Percentiles rank a stretch among this genome's conserved stretches.
These are phyloP conservation scores for Aspergillus asperescens DNA, from an alignment of 495 filamentous ascomycete genomes.

Conservation along the genomic window DNA sequence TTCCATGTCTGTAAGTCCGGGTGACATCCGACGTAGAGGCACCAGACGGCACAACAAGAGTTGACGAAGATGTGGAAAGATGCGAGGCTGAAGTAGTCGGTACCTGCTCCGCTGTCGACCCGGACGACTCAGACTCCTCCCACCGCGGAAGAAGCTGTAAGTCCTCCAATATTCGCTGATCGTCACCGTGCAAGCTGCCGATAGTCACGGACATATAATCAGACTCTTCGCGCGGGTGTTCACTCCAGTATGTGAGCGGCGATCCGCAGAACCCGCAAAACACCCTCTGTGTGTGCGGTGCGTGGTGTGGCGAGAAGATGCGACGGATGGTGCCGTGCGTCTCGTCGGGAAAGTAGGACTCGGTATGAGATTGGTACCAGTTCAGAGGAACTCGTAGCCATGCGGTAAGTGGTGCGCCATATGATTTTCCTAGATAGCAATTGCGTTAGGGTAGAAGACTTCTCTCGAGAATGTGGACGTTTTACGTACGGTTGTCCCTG, in stretches of 20 bases:
- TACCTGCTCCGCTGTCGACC: constrained; percentile 22
- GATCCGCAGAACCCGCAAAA: constrained; percentile 93
- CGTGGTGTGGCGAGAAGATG: constrained; percentile 57
- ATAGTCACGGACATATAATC: constrained; percentile 72
- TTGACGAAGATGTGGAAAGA: constrained; percentile 11
- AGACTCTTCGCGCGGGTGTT: constrained; percentile 59
- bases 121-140: background rate
- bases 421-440: constrained; percentile 50
- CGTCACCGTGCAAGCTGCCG: constrained; percentile 59
- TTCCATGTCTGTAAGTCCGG: constrained; percentile 30
- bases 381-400: constrained; percentile 75
- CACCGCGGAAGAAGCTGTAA: constrained; percentile 53
- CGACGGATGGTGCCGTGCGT: constrained; percentile 65
- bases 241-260: constrained; percentile 73
- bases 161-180: constrained; percentile 64
- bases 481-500: constrained; percentile 57
- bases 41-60: constrained; percentile 24
- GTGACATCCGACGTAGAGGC: constrained; percentile 16
- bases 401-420: constrained; percentile 63
- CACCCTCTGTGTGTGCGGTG: constrained; percentile 57
- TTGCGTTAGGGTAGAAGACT: constrained; percentile 1
- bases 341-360: constrained; percentile 73
- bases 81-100: constrained; percentile 19
- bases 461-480: background rate
- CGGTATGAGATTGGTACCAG: constrained; percentile 67